Base-by-base conservation (phyloP, 2,329 filamentous ascomycete species). In the Ascochyta pisi region DNA sequence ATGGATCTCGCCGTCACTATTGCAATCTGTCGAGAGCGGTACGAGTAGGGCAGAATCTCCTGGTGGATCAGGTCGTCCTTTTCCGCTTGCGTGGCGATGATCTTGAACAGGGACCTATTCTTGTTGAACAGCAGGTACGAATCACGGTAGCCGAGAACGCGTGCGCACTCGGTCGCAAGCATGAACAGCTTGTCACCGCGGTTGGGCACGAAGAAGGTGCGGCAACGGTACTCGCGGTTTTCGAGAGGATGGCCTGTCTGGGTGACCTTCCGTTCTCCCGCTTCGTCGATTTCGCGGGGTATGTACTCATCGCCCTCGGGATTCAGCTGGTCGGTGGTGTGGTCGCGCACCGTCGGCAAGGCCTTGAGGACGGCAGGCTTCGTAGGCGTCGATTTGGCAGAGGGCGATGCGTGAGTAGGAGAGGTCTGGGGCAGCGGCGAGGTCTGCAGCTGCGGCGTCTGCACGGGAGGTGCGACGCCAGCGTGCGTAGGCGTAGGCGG, bases 101-200 rank as follows among this genome's bases (percentile, higher is more conserved):
- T 99, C 79, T 99, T 99, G 83, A 86, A 96, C 8, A 99, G 82
- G 2, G 95, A 98, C 63, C 94, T 85, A 76, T 99, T 98, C 80
- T 98, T 97, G 84, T 98, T 98, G 82, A 99, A 99, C 15, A 99
- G 81, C 33, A 99, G 83, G 75, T 99, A 99, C n/a, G 93, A 97
- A 76, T 99, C 95, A 58, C 95, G 86, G 75, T 99, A 99, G 42
- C 92, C 91, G 22, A 98, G 82, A 4, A 97, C 92, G 64, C 95
- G 87, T 23, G 95, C 95, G 73, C 95, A 98, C 78, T 99, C 95
- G 15, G 95, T 99, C 33, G 95, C 95, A 48, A 99, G 86, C 95
- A 99, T 99, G 79, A 98, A 99, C 6, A 98, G 84, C 77, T 97
- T 97, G 64, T 96, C 89, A 26, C 91, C 92, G 66, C 95, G 84